A percentile compares a stretch with the other conserved stretches of the same genome.
phyloP scores from a whole-genome alignment of 2,329 filamentous ascomycete species.

The Aspergillus tamarii region DNA sequence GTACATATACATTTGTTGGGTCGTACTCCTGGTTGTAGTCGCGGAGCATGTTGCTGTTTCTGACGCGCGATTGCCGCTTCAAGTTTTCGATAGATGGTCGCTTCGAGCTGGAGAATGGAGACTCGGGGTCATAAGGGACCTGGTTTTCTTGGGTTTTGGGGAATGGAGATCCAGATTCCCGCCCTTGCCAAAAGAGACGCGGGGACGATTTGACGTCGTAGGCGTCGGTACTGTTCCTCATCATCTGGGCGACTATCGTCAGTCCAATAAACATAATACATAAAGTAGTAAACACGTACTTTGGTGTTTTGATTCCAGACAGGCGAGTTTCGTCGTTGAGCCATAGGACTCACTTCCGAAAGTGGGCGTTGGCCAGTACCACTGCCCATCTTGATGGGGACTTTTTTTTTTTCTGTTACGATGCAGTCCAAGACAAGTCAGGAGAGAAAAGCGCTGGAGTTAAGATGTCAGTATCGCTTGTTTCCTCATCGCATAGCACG shows the following conservation, averaged over 20 bases:
- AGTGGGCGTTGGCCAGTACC: constrained; percentile 71
- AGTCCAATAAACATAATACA: constrained; percentile 13
- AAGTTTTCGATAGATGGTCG: constrained; percentile 94
- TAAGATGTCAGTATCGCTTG: constrained; percentile 19
- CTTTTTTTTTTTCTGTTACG: constrained; percentile 40
- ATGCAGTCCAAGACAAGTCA: constrained; percentile 7
- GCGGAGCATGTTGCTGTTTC: constrained; percentile 96
- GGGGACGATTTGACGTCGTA: constrained; percentile 69
- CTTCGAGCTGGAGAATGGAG: constrained; percentile 72
- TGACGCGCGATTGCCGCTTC: constrained; percentile 91
- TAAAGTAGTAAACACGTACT: constrained; percentile 51
- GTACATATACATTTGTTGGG: constrained; percentile 72
- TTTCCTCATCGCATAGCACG: constrained; percentile 16
- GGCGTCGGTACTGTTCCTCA: constrained; percentile 72
- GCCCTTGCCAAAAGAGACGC: constrained; percentile 85
- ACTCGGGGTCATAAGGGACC: constrained; percentile 59
- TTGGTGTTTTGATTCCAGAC: constrained; percentile 79
- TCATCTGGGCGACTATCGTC: constrained; percentile 61
- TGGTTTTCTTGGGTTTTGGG: constrained; percentile 71
- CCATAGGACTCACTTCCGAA: constrained; percentile 84
- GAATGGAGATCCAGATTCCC: constrained; percentile 68
- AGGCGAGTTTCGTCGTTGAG: constrained; percentile 87
- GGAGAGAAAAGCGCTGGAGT: constrained; percentile 13
- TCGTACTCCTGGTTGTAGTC: constrained; percentile 94
- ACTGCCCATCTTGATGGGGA: constrained; percentile 66